Conservation (phyloP, 2,329 filamentous ascomycete species). For the Raffaelea arxii region DNA sequence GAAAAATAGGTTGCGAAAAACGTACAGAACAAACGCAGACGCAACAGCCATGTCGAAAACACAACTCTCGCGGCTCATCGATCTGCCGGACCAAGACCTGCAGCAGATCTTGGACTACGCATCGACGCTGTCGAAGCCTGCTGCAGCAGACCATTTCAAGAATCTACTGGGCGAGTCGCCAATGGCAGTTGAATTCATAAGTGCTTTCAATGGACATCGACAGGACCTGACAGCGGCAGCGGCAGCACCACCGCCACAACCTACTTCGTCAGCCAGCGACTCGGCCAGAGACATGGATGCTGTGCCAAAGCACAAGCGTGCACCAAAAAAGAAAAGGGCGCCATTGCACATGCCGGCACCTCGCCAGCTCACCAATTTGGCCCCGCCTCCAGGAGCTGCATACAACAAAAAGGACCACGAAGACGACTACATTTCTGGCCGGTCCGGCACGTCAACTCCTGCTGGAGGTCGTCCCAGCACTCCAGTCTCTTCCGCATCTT, state of each 20-base stretch:
- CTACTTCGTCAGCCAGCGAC: background rate
- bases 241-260: background rate
- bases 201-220: constrained; percentile 65
- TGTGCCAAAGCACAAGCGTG: constrained; percentile 40
- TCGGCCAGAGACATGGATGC: constrained; percentile 22
- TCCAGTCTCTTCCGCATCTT: constrained; percentile 10
- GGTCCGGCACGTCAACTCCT: constrained; percentile 30
- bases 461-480: constrained; percentile 4
- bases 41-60: constrained; percentile 39
- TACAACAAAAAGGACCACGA: constrained; percentile 67
- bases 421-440: constrained; percentile 60
- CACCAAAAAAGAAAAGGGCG: constrained; percentile 48
- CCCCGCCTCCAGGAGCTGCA: constrained; percentile 51
- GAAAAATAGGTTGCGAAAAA: background rate
- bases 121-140: constrained; percentile 62
- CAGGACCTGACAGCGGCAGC: constrained; percentile 26
- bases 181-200: constrained; percentile 65
- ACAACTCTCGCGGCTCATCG: constrained; percentile 70
- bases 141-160: constrained; percentile 75
- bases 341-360: constrained; percentile 54
- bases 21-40: background rate
- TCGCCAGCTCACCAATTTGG: constrained; percentile 54
- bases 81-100: constrained; percentile 75
- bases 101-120: constrained; percentile 79
- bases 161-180: constrained; percentile 83